phyloP scores from a whole-genome alignment of 192 early-diverging fungal species.

The Dissophora globulifera region DNA sequence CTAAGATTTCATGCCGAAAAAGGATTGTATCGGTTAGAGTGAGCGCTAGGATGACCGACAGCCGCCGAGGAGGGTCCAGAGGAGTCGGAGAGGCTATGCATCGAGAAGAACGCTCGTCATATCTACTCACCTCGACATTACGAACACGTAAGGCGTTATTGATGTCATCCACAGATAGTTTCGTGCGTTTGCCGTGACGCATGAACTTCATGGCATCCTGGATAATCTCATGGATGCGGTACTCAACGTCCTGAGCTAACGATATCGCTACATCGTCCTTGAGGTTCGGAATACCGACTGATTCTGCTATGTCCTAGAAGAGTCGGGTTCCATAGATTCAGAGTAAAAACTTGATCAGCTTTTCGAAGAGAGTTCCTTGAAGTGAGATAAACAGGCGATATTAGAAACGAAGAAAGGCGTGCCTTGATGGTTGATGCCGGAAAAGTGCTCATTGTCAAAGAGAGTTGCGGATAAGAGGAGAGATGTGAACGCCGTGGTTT shows the following conservation, averaged over 20 bases:
- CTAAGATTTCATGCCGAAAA: slow-evolving; percentile 35
- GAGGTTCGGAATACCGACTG: slow-evolving; percentile 81
- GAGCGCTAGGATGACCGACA: too few species aligned
- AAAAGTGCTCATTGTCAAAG: slow-evolving; percentile 52
- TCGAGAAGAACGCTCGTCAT: too few species aligned
- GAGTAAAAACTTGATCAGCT: too few species aligned
- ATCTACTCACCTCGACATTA: slow-evolving; percentile 94
- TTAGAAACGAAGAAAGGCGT: neutral
- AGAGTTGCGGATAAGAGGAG: too few species aligned
- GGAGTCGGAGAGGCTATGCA: too few species aligned
- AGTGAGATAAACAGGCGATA: neutral
- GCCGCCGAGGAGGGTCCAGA: too few species aligned
- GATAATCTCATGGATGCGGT: slow-evolving; percentile 92
- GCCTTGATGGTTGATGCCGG: slow-evolving; percentile 52
- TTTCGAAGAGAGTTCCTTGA: too few species aligned
- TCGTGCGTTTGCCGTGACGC: slow-evolving; percentile 90
- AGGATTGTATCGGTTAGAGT: too few species aligned
- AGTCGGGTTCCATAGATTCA: too few species aligned
- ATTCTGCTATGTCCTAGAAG: slow-evolving; percentile 81
- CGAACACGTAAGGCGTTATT: slow-evolving; percentile 89
- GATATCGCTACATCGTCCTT: slow-evolving; percentile 89
- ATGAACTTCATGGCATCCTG: slow-evolving; percentile 97
- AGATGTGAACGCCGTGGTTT: too few species aligned
- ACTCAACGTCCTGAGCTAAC: slow-evolving; percentile 94
- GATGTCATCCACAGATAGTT: slow-evolving; percentile 85